Evolutionary conservation across 768 basidiomycete genomes (phyloP).

Genomic region (Amanita fuliginea): DNA sequence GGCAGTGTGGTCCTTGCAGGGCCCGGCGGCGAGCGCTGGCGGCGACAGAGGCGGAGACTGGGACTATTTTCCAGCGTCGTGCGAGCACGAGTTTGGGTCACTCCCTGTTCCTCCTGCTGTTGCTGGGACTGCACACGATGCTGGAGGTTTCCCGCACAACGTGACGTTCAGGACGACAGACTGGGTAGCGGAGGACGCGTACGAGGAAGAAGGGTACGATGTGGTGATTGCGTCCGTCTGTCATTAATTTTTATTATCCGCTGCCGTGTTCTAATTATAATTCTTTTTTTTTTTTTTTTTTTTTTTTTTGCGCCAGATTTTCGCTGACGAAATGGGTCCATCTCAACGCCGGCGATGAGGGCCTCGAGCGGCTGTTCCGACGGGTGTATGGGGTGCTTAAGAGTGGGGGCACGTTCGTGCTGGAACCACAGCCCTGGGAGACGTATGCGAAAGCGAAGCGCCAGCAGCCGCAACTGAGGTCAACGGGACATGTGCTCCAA

Average conservation of each 20-base stretch:
- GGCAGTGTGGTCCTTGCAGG: conserved; percentile 61
- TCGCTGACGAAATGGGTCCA: conserved; percentile 93
- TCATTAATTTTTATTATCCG: too few relatives aligned
- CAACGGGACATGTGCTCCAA: conserved; percentile 43
- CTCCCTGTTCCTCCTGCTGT: conserved; percentile 49
- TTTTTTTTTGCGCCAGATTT: conserved; percentile 33
- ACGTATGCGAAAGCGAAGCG: conserved; percentile 71
- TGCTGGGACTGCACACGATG: conserved; percentile 10
- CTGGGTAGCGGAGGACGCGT: conserved; percentile 51
- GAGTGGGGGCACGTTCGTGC: conserved; percentile 56
- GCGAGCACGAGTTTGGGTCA: conserved; percentile 65
- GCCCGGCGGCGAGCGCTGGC: conserved; percentile 17
- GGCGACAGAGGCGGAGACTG: too few relatives aligned
- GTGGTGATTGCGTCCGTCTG: conserved; percentile 67
- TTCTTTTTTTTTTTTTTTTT: neutral
- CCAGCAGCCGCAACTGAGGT: conserved; percentile 53
- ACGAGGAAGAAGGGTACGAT: conserved; percentile 57
- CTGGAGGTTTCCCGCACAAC: conserved; percentile 66
- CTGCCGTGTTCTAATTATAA: too few relatives aligned
- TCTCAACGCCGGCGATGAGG: conserved; percentile 69
- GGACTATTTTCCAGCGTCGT: conserved; percentile 69
- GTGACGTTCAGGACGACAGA: conserved; percentile 60
- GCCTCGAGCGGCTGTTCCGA: conserved; percentile 54
- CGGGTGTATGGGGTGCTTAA: conserved; percentile 45
- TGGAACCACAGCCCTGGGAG: conserved; percentile 83